A percentile compares a stretch with the other conserved stretches of the same genome.
Evolutionary conservation across 2,329 filamentous ascomycete genomes (phyloP).

Genomic region (Conoideocrella luteorostrata): DNA sequence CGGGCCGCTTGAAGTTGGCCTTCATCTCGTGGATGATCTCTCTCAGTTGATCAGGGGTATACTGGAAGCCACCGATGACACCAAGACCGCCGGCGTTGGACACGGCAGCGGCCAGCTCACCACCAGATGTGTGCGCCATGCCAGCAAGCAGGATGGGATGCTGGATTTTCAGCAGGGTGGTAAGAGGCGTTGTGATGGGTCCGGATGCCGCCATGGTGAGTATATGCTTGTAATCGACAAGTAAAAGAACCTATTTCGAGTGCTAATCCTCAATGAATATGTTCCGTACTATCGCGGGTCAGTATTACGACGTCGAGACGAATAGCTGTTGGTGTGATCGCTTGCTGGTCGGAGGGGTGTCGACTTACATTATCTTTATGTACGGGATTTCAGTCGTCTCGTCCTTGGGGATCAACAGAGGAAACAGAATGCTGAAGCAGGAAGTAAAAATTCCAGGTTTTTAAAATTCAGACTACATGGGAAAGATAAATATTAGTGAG

Average conservation of each 20-base stretch:
- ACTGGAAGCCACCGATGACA: conserved; percentile 66
- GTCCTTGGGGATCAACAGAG: no score
- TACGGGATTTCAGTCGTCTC: no score
- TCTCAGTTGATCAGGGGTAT: conserved; percentile 67
- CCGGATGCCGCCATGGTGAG: conserved; percentile 34
- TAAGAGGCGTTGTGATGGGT: conserved; percentile 70
- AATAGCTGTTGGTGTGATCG: no score
- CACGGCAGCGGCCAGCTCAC: conserved; percentile 73
- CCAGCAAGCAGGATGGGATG: conserved; percentile 90
- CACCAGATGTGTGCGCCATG: conserved; percentile 83
- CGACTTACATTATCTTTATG: no score
- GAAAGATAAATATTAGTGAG: neutral
- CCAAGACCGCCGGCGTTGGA: conserved; percentile 84
- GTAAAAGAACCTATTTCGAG: no score
- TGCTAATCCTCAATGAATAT: no score
- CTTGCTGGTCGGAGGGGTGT: no score
- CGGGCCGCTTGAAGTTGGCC: conserved; percentile 56
- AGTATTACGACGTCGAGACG: no score
- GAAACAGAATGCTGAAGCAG: no score
- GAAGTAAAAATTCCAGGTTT: no score
- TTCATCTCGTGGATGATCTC: conserved; percentile 84
- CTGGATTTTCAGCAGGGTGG: conserved; percentile 69
- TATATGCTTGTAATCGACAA: no score
- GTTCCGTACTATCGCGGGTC: no score
- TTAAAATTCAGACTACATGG: neutral